phyloP scores from a whole-genome alignment of 1,284 basidiomycete genomes.

The Malassezia pachydermatis region DNA sequence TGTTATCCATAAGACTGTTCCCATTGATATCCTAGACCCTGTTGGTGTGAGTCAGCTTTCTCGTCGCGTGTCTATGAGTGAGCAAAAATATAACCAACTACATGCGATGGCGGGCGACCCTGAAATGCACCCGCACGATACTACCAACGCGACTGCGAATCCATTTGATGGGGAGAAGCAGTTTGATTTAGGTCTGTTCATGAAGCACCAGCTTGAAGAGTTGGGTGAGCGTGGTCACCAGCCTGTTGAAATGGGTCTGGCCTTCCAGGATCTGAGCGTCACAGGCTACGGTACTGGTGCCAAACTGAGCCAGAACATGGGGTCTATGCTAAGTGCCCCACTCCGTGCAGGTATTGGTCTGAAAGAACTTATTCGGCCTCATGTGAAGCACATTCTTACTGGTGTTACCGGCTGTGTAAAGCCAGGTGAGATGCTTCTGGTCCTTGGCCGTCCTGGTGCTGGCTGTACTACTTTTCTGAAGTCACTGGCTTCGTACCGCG shows the following conservation, averaged over 20 bases:
- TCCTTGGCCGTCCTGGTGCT: conserved; percentile 38
- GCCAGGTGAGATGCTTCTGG: conserved; percentile 43
- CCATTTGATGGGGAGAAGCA: conserved; percentile 36
- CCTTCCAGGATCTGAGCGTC: conserved; percentile 26
- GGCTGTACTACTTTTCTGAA: conserved; percentile 40
- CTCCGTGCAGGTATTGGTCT: conserved; percentile 19
- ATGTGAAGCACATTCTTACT: conserved; percentile 32
- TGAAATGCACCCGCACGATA: conserved; percentile 5
- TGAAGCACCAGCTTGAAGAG: conserved; percentile 30
- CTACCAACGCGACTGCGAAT: conserved; percentile 12
- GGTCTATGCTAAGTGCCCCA: conserved; percentile 25
- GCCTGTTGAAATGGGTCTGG: conserved; percentile 24
- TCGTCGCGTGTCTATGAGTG: not conserved
- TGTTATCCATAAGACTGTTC: no score
- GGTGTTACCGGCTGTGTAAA: conserved; percentile 32
- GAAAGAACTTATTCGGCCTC: conserved; percentile 19
- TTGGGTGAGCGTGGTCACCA: conserved; percentile 28
- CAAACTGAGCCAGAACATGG: conserved; percentile 22
- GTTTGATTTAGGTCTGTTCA: conserved; percentile 46
- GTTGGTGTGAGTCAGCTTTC: not conserved
- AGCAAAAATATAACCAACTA: not conserved
- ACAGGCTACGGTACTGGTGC: conserved; percentile 31
- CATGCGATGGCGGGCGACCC: not conserved
- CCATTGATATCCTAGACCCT: conserved; percentile 3
- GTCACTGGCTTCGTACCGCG: conserved; percentile 35